phyloP scores from a whole-genome alignment of 345 rosid species.

The Eucalyptus camaldulensis region DNA sequence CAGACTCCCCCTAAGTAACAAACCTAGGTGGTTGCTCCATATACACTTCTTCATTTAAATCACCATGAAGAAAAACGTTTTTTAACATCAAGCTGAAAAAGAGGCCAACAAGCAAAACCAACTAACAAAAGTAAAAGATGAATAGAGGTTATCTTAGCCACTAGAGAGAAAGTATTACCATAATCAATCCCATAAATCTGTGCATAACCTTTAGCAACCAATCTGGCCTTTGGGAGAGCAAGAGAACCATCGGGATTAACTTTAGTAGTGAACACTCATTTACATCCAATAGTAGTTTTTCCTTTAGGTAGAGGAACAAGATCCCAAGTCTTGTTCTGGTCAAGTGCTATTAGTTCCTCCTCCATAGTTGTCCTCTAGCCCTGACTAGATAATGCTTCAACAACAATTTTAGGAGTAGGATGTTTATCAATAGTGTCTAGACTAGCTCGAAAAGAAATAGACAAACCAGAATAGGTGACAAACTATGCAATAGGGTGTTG shows the following conservation, averaged over 20 bases:
- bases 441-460: background rate
- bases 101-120: too few species aligned
- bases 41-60: too few species aligned
- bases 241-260: too few species aligned
- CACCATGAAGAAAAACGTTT: too few species aligned
- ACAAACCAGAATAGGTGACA: background rate
- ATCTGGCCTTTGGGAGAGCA: background rate
- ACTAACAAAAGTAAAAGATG: background rate
- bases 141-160: background rate
- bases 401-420: too few species aligned
- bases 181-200: background rate
- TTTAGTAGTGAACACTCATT: too few species aligned
- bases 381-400: background rate
- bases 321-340: too few species aligned
- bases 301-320: too few species aligned
- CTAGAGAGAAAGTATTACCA: background rate
- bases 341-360: background rate
- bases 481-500: background rate
- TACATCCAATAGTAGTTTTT: too few species aligned
- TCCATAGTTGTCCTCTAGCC: background rate
- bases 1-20: too few species aligned
- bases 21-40: too few species aligned
- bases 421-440: background rate
- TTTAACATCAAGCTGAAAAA: too few species aligned
- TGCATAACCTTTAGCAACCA: background rate